Base-by-base conservation (phyloP, 106 monocot genomes). In the Acanthochlamys bracteata region DNA sequence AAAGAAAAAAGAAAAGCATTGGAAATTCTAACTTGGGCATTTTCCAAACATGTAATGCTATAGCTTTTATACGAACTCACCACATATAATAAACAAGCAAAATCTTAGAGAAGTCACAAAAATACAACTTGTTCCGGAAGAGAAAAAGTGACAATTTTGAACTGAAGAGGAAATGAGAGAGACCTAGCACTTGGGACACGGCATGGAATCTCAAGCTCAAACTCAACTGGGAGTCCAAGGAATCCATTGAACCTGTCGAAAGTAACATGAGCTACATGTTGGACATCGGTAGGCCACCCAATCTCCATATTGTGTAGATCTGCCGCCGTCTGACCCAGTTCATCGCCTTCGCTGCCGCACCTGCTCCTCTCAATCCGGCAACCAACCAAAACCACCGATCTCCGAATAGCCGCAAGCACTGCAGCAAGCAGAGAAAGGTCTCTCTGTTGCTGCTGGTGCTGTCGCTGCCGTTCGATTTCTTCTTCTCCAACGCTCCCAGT, bases 191-290 rank as follows among this genome's bases (percentile, higher is more conserved):
- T 95, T 39, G 90, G 94, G 1, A 79, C 86, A 21, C 75, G 66
- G 40, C 71, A 49, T 12, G 89, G 81, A 17, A 86, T 53, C 69
- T 90, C 90, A 15, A 76, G 57, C 79, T 90, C 84, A 63, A 96
- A 84, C 79, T 90, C 87, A 42, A 76, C 78, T 10, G 95, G 90
- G 55, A 96, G 69, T 11, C 95, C 95, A 19, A 90, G 82, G 69
- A 90, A 96, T 9, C 95, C 95, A 57, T 88, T 56, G 75, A 87
- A 88, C 43, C 84, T 64, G 55, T 90, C 95, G 68, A 96, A 96
- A 27, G 95, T 90, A 53, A 96, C 95, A 62, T 96, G 95, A 4
- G 90, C 72, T 65, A 90, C 66, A 55, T 96, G 95, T 27, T 73
- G 79, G 43, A 96, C 87, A 40, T 96, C 84, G 16, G 95, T 90